Evolutionary conservation across 495 filamentous ascomycete species (phyloP), one percentile per base, ranked within the genome.

Genomic region (Bombardia bombarda): DNA sequence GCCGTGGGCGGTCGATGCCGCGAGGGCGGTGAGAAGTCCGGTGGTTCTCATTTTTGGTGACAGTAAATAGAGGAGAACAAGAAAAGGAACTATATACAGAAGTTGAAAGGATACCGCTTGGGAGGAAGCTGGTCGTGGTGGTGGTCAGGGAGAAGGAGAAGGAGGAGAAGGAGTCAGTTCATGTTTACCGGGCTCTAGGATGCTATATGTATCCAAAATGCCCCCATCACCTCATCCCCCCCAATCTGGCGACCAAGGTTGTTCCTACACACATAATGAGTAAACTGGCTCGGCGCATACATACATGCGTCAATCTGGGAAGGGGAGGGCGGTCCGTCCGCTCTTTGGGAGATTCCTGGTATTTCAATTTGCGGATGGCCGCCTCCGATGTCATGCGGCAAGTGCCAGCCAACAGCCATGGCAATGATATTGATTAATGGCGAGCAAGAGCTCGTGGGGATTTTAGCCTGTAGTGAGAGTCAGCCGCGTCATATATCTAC

Each of bases 21-120:
- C 38, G 14, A 40, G 18, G 24, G 50, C 32, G 38, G 49, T 12
- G 7, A 54, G 31, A 22, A 47, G 31, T 6, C 39, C n/a, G 26
- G 45, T 32, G 24, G 39, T 22, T 43, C 53, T 61, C 61, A 67
- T 63, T 22, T 24, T 52, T 30, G 13, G n/a, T 0, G 22, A 10
- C 20, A 21, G 17, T 23, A 22, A 8, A 7, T 14, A 13, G 22
- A 30, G 20, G 0, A 20, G 23, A 4, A n/a, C 4, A 10, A 24
- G 9, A 20, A n/a, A 18, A 8, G 21, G 14, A 9, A 25, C 20
- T 32, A 21, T 22, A 21, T 14, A 50, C 19, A 14, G 21, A 20
- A 20, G 32, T 14, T 10, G 22, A 35, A 26, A 7, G 17, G 17
- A 4, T 17, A n/a, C 2, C 7, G 0, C 12, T 24, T 12, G 13